phyloP scores from a whole-genome alignment of 495 filamentous ascomycete genomes.

The Achaetomiella virescens region DNA sequence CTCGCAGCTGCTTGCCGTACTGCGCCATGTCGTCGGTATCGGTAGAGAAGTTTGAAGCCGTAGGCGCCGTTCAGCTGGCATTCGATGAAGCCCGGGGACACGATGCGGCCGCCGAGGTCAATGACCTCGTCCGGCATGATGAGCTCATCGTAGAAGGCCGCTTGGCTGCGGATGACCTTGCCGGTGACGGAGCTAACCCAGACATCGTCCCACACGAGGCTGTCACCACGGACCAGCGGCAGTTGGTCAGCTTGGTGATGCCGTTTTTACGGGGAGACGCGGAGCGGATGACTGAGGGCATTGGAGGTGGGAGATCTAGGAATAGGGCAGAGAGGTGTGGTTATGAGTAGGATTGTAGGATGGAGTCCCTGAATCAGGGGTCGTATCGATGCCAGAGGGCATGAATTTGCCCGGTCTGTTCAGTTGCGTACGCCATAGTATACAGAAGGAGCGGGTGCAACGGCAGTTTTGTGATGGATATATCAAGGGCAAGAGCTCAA shows the following conservation, averaged over 20 bases:
- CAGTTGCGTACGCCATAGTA: not conserved
- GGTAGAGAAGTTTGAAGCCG: constrained; percentile 77
- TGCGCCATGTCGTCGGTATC: constrained; percentile 56
- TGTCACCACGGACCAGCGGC: constrained; percentile 58
- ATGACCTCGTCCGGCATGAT: constrained; percentile 53
- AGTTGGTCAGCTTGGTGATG: constrained; percentile 81
- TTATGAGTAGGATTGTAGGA: not conserved
- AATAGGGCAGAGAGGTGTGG: not conserved
- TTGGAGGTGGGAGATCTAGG: not conserved
- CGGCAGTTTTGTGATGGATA: not conserved
- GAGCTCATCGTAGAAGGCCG: constrained; percentile 66
- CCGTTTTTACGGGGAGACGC: constrained; percentile 27
- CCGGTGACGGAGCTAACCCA: constrained; percentile 72
- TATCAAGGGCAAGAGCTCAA: not conserved
- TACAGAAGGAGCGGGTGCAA: not conserved
- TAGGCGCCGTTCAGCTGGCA: constrained; percentile 81
- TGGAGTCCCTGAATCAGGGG: not conserved
- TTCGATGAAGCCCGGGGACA: constrained; percentile 78
- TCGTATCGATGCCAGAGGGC: not conserved
- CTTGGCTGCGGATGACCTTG: constrained; percentile 68
- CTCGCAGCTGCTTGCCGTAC: constrained; percentile 60
- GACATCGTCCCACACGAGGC: constrained; percentile 63
- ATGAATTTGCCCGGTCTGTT: not conserved
- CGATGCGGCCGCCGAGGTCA: constrained; percentile 69
- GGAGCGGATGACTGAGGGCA: constrained; percentile 5